Evolutionary conservation across 2,329 filamentous ascomycete genomes (phyloP).

Genomic region (Ophiosphaerella narmari): DNA sequence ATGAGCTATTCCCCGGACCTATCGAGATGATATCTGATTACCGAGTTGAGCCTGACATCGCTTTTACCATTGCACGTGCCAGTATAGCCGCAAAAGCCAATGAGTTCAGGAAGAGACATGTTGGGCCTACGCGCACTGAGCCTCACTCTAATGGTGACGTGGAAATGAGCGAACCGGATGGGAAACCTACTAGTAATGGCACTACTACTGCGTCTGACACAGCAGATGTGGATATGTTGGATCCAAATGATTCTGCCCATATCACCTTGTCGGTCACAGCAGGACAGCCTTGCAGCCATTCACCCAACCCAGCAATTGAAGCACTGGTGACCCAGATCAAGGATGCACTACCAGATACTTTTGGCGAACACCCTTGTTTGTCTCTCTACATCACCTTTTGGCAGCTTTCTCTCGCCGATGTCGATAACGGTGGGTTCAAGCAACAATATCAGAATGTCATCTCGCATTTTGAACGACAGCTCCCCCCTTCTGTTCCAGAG

Average conservation of each 20-base stretch:
- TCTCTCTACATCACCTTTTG: slow-evolving; percentile 92
- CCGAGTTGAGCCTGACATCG: slow-evolving; percentile 77
- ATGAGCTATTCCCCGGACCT: slow-evolving; percentile 75
- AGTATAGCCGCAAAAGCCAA: slow-evolving; percentile 62
- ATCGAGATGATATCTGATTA: slow-evolving; percentile 75
- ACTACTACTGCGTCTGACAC: background rate
- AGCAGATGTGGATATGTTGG: slow-evolving; percentile 49
- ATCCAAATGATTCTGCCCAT: slow-evolving; percentile 19
- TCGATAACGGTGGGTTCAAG: slow-evolving; percentile 64
- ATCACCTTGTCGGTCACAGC: background rate
- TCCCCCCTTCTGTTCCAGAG: slow-evolving; percentile 57
- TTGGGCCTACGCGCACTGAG: slow-evolving; percentile 10
- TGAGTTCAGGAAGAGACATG: slow-evolving; percentile 38
- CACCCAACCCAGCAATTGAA: slow-evolving; percentile 71
- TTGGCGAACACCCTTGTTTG: slow-evolving; percentile 73
- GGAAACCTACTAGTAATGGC: slow-evolving; percentile 11
- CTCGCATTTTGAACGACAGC: slow-evolving; percentile 43
- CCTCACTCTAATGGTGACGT: slow-evolving; percentile 57
- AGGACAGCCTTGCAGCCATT: background rate
- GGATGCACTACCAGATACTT: slow-evolving; percentile 62
- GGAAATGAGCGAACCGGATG: slow-evolving; percentile 32
- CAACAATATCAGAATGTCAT: slow-evolving; percentile 79
- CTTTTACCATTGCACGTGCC: slow-evolving; percentile 80
- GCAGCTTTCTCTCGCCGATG: slow-evolving; percentile 81
- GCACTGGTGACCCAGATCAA: slow-evolving; percentile 73